Percentiles rank a stretch among this genome's conserved stretches.
These are phyloP conservation scores for Paramecium bursaria DNA, from an alignment of 73 alveolate genomes.

Conservation along the genomic window DNA sequence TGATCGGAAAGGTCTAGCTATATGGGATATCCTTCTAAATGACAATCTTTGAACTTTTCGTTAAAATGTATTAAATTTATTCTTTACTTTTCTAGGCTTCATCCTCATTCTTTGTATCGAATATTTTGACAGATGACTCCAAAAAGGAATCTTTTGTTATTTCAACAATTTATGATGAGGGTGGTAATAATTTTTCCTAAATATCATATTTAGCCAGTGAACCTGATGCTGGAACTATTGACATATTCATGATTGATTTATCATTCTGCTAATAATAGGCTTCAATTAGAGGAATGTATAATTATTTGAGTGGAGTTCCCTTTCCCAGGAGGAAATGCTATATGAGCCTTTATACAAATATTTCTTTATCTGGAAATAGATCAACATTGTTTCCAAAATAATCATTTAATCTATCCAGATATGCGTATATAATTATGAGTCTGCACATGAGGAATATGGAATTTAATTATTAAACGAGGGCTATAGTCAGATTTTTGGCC, in stretches of 20 bases:
- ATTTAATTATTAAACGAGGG: no score
- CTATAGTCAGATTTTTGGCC: no score
- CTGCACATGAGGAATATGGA: no score
- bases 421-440: no score
- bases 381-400: conserved; percentile 37
- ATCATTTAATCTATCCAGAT: neutral
- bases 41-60: neutral
- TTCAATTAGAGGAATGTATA: neutral
- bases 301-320: neutral
- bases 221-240: conserved; percentile 38
- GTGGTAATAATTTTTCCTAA: neutral
- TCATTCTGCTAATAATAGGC: conserved; percentile 11
- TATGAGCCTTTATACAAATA: neutral
- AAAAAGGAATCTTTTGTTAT: conserved; percentile 14
- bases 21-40: conserved; percentile 18
- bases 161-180: neutral
- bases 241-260: neutral
- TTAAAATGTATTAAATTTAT: neutral
- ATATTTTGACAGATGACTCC: neutral
- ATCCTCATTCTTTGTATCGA: conserved; percentile 12
- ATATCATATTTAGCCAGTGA: conserved; percentile 30
- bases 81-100: neutral
- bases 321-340: conserved; percentile 36
- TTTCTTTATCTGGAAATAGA: conserved; percentile 12
- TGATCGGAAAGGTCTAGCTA: neutral